Evolutionary conservation across 768 basidiomycete species (phyloP).

Genomic region (Macrolepiota albuminosa): DNA sequence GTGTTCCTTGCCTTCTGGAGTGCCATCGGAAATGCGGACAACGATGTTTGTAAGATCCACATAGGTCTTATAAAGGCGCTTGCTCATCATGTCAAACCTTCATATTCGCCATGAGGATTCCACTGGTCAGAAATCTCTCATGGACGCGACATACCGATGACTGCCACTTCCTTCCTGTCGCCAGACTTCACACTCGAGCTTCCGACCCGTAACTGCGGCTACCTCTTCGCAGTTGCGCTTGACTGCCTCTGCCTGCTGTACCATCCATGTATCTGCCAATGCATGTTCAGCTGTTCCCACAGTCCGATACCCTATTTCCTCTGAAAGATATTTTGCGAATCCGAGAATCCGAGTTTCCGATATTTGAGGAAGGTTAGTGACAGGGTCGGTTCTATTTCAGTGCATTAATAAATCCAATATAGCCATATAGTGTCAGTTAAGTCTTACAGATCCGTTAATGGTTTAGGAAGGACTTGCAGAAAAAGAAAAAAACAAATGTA

Average conservation of each 20-base stretch:
- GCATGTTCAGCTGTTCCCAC: constrained; percentile 91
- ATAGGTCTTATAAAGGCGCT: constrained; percentile 82
- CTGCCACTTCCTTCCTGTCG: constrained; percentile 83
- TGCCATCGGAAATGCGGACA: constrained; percentile 79
- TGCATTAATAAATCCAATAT: background rate
- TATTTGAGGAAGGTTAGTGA: constrained; percentile 59
- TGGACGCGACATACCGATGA: constrained; percentile 60
- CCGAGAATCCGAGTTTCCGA: constrained; percentile 67
- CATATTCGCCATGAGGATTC: background rate
- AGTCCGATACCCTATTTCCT: constrained; percentile 86
- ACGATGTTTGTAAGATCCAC: constrained; percentile 86
- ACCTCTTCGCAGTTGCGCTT: constrained; percentile 57
- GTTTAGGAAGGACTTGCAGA: constrained; percentile 53
- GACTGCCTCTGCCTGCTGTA: constrained; percentile 58
- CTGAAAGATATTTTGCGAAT: constrained; percentile 65
- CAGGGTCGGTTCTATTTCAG: constrained; percentile 35
- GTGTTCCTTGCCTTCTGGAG: constrained; percentile 65
- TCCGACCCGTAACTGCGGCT: constrained; percentile 39
- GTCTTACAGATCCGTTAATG: constrained; percentile 48
- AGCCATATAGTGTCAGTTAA: background rate
- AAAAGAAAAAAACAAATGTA: constrained; percentile 4
- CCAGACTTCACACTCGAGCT: constrained; percentile 90
- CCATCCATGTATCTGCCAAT: constrained; percentile 78
- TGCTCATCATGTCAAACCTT: constrained; percentile 91
- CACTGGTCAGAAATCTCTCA: background rate